A percentile compares a stretch with the other conserved stretches of the same genome.
These are phyloP conservation scores for Hirsutella minnesotensis DNA, from an alignment of 2,329 filamentous ascomycete species.

Conservation along the genomic window DNA sequence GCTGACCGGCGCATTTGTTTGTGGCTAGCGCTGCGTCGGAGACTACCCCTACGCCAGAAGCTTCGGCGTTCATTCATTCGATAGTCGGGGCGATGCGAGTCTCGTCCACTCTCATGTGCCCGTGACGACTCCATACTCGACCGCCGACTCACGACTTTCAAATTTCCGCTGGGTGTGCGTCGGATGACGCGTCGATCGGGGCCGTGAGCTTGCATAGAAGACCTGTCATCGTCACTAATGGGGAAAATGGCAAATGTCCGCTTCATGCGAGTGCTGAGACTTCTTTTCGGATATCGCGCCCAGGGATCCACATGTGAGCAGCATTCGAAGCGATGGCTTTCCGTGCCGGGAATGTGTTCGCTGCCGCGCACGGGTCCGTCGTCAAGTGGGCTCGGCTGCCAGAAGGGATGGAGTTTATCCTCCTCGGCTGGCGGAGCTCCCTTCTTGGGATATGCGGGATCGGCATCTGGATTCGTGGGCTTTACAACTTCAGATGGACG, in stretches of 20 bases:
- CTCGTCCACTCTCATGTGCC: slow-evolving; percentile 10
- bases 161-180: slow-evolving; percentile 46
- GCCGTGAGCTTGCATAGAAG: slow-evolving; percentile 17
- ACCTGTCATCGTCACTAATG: slow-evolving; percentile 25
- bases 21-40: slow-evolving; percentile 12
- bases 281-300: slow-evolving; percentile 30
- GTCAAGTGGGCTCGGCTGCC: slow-evolving; percentile 41
- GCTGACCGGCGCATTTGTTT: slow-evolving; percentile 21
- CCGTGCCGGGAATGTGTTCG: slow-evolving; percentile 15
- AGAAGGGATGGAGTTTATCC: slow-evolving; percentile 46
- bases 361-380: slow-evolving; percentile 20
- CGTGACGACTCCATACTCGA: slow-evolving; percentile 33
- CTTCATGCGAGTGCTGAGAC: slow-evolving; percentile 41
- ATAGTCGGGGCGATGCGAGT: slow-evolving; percentile 23
- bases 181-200: slow-evolving; percentile 46
- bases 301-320: slow-evolving; percentile 40
- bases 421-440: slow-evolving; percentile 38
- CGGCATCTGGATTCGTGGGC: slow-evolving; percentile 15
- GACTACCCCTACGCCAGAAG: slow-evolving; percentile 21
- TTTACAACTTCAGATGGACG: slow-evolving; percentile 14
- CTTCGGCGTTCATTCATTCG: slow-evolving; percentile 11
- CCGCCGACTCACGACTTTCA: slow-evolving; percentile 44
- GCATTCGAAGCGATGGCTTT: slow-evolving; percentile 4
- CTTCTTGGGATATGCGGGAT: slow-evolving; percentile 25
- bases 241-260: slow-evolving; percentile 51